Percentiles rank a stretch among this genome's conserved stretches.
Evolutionary conservation across 352 stramenopile genomes (phyloP).

Genomic region (Phytophthora pini): DNA sequence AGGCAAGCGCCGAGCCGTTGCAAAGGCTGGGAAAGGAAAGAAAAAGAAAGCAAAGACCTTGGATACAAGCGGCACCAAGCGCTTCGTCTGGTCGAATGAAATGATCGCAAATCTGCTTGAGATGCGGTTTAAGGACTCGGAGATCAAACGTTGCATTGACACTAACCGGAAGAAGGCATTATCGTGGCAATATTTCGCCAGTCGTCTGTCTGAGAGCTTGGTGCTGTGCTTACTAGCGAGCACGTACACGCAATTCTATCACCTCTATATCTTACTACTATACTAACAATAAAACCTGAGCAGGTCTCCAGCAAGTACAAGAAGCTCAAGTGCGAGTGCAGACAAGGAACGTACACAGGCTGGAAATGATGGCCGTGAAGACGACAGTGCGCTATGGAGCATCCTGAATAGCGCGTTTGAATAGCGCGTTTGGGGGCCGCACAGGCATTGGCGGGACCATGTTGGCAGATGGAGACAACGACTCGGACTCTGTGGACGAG

Average conservation of each 20-base stretch:
- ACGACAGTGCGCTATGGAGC: constrained; percentile 12
- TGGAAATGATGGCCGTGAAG: constrained; percentile 10
- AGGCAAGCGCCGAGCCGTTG: too few relatives aligned
- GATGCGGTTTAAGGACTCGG: constrained; percentile 9
- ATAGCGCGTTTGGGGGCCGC: constrained; percentile 11
- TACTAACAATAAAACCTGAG: not conserved
- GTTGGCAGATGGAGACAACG: not conserved
- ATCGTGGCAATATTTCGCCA: constrained; percentile 12
- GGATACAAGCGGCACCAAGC: not conserved
- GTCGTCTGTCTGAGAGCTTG: not conserved
- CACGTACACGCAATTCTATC: constrained; percentile 1
- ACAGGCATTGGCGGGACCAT: constrained; percentile 4
- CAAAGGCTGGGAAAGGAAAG: not conserved
- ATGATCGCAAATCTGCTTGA: constrained; percentile 4
- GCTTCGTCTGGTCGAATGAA: constrained; percentile 8
- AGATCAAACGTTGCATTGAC: constrained; percentile 11
- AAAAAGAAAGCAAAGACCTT: constrained; percentile 1
- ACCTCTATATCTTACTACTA: not conserved
- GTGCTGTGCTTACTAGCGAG: not conserved
- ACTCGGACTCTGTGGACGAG: not conserved
- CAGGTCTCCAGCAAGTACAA: constrained; percentile 7
- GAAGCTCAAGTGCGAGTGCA: constrained; percentile 16
- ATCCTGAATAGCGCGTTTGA: not conserved
- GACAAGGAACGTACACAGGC: constrained; percentile 4
- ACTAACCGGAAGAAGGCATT: constrained; percentile 3